Base-by-base conservation (phyloP, 176 grass and related monocot genomes). In the Puya raimondii region DNA sequence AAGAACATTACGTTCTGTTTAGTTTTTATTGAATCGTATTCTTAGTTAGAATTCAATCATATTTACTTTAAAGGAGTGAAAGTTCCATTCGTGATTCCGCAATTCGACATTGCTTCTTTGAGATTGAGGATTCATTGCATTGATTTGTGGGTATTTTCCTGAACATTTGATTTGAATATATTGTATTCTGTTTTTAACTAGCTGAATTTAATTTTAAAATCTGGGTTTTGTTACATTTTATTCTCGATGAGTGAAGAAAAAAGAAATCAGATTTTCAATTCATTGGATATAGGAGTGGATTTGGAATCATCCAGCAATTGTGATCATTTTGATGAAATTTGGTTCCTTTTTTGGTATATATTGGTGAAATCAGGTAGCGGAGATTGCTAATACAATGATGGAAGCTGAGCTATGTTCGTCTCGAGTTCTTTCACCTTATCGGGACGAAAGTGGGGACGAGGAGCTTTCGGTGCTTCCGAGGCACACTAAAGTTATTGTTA, bases 401-500 rank as follows among this genome's bases (percentile, higher is more conserved):
- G 56, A 18, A 61, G 56, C 56, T n/a, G 56, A 61, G n/a, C 16
- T 61, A 22, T 61, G 16, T 61, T 61, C 56, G 21, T 61, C 56
- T 22, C 56, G 21, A 61, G 7, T 61, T 61, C 56, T 61, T 18
- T 61, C 56, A 7, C 56, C 56, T 61, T 61, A 16, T 61, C 56
- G 64, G 56, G 79, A 81, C 17, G 79, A 81, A 48, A 81, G 71
- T 50, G 79, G 79, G 25, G 79, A 81, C 15, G 79, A 81, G 29
- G 79, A 74, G 13, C 79, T 81, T 25, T 68, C 71, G 0, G 70
- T 72, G 63, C 33, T 81, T 26, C 79, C 79, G 10, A 67, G 79
- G 61, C 79, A 81, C 70, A 81, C 79, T n/a, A 81, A 81, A 67
- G 79, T 81, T 21, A 74, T 81, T 67, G 70, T 81, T 2, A 74